Base-by-base conservation (phyloP, 73 alveolate genomes). In the Paramecium caudatum region DNA sequence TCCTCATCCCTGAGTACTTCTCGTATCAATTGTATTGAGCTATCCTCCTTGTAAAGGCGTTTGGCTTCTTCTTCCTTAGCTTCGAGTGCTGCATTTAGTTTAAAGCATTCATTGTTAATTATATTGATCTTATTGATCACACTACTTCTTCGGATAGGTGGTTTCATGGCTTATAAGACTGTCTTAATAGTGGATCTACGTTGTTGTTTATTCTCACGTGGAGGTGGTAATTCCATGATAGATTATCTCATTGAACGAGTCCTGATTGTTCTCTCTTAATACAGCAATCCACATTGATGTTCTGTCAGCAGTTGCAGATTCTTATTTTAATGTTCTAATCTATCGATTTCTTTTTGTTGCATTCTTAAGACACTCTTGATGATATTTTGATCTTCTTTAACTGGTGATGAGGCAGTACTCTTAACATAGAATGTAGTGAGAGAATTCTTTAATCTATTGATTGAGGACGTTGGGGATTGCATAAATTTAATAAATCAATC, bases 311-410 rank as follows among this genome's bases (percentile, higher is more conserved):
- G 33, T 37, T 27, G 5, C 0, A 74, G 65, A 43, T 74, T 74
- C 21, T 43, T 36, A 39, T 74, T 74, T n/a, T 74, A 45, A 41
- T 74, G 88, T 41, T 74, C 88, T 37, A 74, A 45, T 74, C 88
- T 36, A 4, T 74, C 88, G 10, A 74, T 74, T 43, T 74, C 88
- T 43, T 74, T 74, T 43, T 74, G 68, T 43, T 74, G 55, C 88
- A 74, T 74, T 74, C 88, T 74, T 6, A 74, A 19, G 2, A 74
- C 37, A 4, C 43, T 74, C 17, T 74, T 19, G 7, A 55, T 37
- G 9, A 55, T 55, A 19, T 37, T 9, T 10, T 37, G 80, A 23
- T 55, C 80, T 23, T 55, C 80, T 55, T 55, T 55, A 17, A 55
- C 30, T 25, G 80, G 80, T 21, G 80, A 55, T 12, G 80, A 23